A percentile compares a stretch with the other conserved stretches of the same genome.
Conservation (phyloP, 192 early-diverging fungal genomes). For the Diversispora eburnea region DNA sequence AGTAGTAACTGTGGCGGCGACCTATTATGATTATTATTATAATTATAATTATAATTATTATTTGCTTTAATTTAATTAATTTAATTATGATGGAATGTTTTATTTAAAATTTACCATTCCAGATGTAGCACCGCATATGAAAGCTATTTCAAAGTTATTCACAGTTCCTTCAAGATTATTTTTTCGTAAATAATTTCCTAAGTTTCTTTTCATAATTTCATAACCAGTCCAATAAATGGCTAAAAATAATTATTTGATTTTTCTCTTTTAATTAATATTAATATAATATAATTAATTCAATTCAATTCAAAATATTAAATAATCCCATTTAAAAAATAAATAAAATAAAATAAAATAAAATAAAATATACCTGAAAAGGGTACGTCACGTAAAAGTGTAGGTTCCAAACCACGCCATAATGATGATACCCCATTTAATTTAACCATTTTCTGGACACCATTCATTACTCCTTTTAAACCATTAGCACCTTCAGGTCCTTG, state of each 20-base stretch:
- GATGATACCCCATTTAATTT: slow-evolving; percentile 53
- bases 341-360: not conserved
- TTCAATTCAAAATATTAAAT: not conserved
- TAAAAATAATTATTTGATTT: slow-evolving; percentile 36
- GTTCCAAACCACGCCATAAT: slow-evolving; percentile 82
- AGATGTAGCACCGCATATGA: slow-evolving; percentile 80
- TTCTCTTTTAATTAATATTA: slow-evolving; percentile 57
- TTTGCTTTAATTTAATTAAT: no score
- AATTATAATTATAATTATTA: not conserved
- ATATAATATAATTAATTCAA: slow-evolving; percentile 77
- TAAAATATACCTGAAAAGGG: slow-evolving; percentile 72
- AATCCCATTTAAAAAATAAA: not conserved
- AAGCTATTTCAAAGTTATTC: slow-evolving; percentile 64
- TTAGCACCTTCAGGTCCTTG: slow-evolving; percentile 66
- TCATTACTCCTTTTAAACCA: slow-evolving; percentile 58
- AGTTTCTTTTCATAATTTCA: slow-evolving; percentile 65
- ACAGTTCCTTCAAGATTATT: slow-evolving; percentile 7
- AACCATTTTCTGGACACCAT: slow-evolving; percentile 60
- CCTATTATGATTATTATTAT: slow-evolving; percentile 33
- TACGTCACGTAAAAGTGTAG: slow-evolving; percentile 92
- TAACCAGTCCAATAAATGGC: slow-evolving; percentile 93
- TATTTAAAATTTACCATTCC: slow-evolving; percentile 58
- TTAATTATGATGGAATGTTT: not conserved
- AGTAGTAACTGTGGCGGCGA: slow-evolving; percentile 82
- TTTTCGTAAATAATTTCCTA: slow-evolving; percentile 16